These are phyloP conservation scores for Taiozyma onychis DNA, from an alignment of 1,139 yeast genomes.

Conservation along the genomic window DNA sequence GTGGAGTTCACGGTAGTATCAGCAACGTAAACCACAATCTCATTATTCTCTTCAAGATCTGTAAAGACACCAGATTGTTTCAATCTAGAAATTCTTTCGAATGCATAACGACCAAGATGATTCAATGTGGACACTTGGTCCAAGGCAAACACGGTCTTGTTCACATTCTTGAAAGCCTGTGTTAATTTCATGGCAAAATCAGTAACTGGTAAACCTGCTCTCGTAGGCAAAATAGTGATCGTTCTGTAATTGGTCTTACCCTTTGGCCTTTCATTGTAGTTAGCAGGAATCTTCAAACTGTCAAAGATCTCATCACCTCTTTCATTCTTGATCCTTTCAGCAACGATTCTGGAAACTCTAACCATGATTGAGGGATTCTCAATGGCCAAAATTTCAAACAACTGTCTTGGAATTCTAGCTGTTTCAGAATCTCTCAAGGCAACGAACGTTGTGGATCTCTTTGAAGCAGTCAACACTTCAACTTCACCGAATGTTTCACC, in stretches of 20 bases:
- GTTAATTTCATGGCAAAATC: constrained; percentile 77
- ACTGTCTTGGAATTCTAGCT: constrained; percentile 84
- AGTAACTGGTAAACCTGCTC: constrained; percentile 72
- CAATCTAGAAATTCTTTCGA: constrained; percentile 79
- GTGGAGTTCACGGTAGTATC: constrained; percentile 78
- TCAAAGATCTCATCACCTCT: constrained; percentile 17
- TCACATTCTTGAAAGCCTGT: constrained; percentile 64
- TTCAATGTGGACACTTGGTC: constrained; percentile 78
- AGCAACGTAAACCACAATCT: constrained; percentile 82
- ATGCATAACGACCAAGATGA: constrained; percentile 88
- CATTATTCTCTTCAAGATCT: constrained; percentile 83
- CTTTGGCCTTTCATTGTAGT: neutral
- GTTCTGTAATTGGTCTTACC: constrained; percentile 57
- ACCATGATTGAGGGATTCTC: constrained; percentile 90
- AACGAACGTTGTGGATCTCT: constrained; percentile 66
- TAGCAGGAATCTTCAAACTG: constrained; percentile 27
- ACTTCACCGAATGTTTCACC: constrained; percentile 95
- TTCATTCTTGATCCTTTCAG: constrained; percentile 47
- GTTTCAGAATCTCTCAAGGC: constrained; percentile 93
- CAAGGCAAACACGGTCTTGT: constrained; percentile 67
- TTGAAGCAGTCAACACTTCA: constrained; percentile 83
- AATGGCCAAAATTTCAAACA: constrained; percentile 78
- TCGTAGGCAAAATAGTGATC: constrained; percentile 76
- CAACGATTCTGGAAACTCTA: constrained; percentile 84
- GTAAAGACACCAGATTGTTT: constrained; percentile 88